These are phyloP conservation scores for Selenicereus undatus DNA, from an alignment of 148 eudicot genomes.

Conservation along the genomic window DNA sequence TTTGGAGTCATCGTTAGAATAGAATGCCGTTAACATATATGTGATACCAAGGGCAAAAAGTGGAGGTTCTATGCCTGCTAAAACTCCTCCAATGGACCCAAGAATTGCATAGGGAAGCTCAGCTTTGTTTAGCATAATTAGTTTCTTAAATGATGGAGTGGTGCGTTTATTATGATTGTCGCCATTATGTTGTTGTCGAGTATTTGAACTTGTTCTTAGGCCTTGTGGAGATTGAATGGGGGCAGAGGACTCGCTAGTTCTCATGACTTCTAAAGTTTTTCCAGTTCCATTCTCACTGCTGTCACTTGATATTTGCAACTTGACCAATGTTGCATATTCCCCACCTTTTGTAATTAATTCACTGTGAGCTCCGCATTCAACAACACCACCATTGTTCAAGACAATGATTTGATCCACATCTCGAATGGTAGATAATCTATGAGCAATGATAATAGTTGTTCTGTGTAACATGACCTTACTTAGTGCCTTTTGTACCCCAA, in stretches of 20 bases:
- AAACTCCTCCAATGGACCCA: slow-evolving; percentile 57
- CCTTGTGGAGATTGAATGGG: neutral
- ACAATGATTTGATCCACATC: slow-evolving; percentile 51
- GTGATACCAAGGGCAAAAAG: slow-evolving; percentile 66
- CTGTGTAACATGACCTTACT: slow-evolving; percentile 44
- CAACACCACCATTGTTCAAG: slow-evolving; percentile 46
- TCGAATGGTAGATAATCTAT: slow-evolving; percentile 56
- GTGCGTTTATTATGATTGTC: neutral
- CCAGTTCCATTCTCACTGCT: slow-evolving; percentile 11
- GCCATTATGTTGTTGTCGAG: neutral
- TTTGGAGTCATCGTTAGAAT: slow-evolving; percentile 40
- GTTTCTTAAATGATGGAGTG: slow-evolving; percentile 46
- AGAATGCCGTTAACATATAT: slow-evolving; percentile 54
- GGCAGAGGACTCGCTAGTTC: slow-evolving; percentile 9
- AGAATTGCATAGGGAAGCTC: slow-evolving; percentile 60
- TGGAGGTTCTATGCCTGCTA: slow-evolving; percentile 62
- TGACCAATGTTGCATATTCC: slow-evolving; percentile 49
- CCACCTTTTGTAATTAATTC: slow-evolving; percentile 45
- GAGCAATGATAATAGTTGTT: slow-evolving; percentile 65
- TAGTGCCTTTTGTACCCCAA: slow-evolving; percentile 57
- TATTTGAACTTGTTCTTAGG: no score
- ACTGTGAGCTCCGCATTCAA: slow-evolving; percentile 49
- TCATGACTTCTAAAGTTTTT: slow-evolving; percentile 5
- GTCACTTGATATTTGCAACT: slow-evolving; percentile 41
- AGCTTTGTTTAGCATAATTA: slow-evolving; percentile 46